Percentiles rank a stretch among this genome's conserved stretches.
phyloP scores from a whole-genome alignment of 805 yeast genomes.

The Cyberlindnera euphorbiae region DNA sequence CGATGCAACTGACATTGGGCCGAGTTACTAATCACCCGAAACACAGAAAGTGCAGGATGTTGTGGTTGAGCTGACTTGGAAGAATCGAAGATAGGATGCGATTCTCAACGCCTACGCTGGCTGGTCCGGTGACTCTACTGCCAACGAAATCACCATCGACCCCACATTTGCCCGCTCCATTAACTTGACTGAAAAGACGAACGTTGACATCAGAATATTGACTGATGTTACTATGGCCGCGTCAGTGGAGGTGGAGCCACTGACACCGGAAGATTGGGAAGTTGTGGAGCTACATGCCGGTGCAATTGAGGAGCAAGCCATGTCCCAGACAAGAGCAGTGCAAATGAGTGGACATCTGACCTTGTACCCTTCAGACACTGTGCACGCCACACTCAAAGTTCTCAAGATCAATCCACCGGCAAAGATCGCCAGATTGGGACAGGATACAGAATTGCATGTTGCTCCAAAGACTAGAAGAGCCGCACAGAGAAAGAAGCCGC shows the following conservation, averaged over 20 bases:
- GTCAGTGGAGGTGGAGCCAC: constrained; percentile 73
- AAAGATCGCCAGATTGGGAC: constrained; percentile 47
- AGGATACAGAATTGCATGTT: constrained; percentile 66
- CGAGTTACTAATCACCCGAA: constrained; percentile 17
- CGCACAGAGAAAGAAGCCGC: constrained; percentile 22
- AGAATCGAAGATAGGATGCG: constrained; percentile 22
- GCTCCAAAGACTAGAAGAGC: constrained; percentile 57
- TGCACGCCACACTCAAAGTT: constrained; percentile 54
- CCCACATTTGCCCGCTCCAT: constrained; percentile 55
- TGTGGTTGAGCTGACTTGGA: constrained; percentile 42
- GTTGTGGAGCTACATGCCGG: constrained; percentile 78
- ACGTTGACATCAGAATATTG: constrained; percentile 40
- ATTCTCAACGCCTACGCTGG: constrained; percentile 43
- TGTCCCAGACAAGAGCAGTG: constrained; percentile 79
- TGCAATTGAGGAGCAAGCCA: constrained; percentile 64
- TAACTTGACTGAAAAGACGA: constrained; percentile 39
- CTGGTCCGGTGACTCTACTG: constrained; percentile 55
- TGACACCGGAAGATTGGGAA: constrained; percentile 82
- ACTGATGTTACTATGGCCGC: constrained; percentile 48
- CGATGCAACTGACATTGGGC: not conserved
- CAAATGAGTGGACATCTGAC: constrained; percentile 52
- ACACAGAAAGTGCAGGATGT: constrained; percentile 47
- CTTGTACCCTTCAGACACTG: constrained; percentile 64
- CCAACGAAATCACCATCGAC: constrained; percentile 52
- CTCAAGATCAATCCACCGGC: constrained; percentile 38